Base-by-base conservation (phyloP, 805 yeast species). In the Lipomyces yamadae region DNA sequence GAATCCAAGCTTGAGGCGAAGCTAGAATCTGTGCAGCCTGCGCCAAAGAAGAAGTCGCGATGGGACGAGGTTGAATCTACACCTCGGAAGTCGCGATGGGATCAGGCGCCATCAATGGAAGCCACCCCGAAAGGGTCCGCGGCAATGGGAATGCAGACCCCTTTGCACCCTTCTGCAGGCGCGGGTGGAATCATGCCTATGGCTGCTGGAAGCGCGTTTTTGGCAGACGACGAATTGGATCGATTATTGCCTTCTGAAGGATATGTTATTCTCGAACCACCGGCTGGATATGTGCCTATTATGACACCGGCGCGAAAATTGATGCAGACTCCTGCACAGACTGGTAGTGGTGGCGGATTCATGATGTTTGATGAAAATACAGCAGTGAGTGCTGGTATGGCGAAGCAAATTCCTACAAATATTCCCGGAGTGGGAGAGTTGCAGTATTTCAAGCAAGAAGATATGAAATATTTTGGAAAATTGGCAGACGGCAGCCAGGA, bases 371-470 rank as follows among this genome's bases (percentile, higher is more conserved):
- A 85, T 30, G 83, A 77, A 18, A 80, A 80, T 24, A 70, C 76
- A 18, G 73, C 76, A 58, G 73, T 78, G 58, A 74, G 79, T 65
- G 74, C 81, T 67, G 42, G 45, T 2, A 72, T 81, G 11, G 60
- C 72, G 6, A 64, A 61, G 33, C 70, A 66, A 59, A 60, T 66
- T 32, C 81, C 87, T 0, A 78, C 84, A 2, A 88, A 86, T 30
- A 81, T 88, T 0, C 89, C 92, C 0, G 92, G 88, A 0, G 82
- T 87, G 0, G 82, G 82, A 50, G 92, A 89, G 37, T 75, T 92
- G 13, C 88, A 86, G 73, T 87, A 80, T 74, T 87, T 91, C 77
- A 90, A 86, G 72, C 88, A 86, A 45, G 85, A 86, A 52, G 98
- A 93, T 75, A 80, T 84, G 75, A 85, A 85, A 74, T 84, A 88